A percentile compares a stretch with the other conserved stretches of the same genome.
Conservation (phyloP, 371 early-diverging fungal genomes). For the Apophysomyces trapeziformis region DNA sequence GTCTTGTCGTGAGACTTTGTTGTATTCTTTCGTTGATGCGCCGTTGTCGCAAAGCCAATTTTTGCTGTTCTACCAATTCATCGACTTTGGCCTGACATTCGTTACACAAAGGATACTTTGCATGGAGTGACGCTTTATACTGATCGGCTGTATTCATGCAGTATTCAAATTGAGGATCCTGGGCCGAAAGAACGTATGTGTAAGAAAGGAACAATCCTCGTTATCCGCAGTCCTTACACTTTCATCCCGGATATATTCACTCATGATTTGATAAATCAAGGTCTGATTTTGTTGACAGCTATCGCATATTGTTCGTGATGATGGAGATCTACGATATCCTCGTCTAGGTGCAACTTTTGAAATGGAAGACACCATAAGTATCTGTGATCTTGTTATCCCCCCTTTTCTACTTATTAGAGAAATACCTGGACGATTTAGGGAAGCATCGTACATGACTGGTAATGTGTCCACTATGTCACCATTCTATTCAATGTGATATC, state of each 20-base stretch:
- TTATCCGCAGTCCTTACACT: conserved; percentile 6
- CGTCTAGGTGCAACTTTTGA: conserved; percentile 1
- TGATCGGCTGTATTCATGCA: conserved; percentile 18
- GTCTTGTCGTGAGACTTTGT: conserved; percentile 14
- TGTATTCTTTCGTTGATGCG: conserved; percentile 19
- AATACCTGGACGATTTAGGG: conserved; percentile 22
- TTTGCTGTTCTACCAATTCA: conserved; percentile 18
- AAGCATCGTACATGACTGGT: conserved; percentile 18
- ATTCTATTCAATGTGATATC: conserved; percentile 6
- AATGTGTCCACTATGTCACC: conserved; percentile 28
- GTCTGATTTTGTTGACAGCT: conserved; percentile 22
- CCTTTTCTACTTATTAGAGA: no score
- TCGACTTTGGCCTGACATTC: conserved; percentile 24
- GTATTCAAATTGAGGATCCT: conserved; percentile 24
- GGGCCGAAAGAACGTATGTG: neutral
- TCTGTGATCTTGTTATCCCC: no score
- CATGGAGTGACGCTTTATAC: conserved; percentile 20
- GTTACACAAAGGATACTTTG: conserved; percentile 29
- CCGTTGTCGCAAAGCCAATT: conserved; percentile 15
- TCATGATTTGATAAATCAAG: conserved; percentile 30
- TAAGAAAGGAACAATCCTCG: neutral
- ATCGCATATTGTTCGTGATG: conserved; percentile 20
- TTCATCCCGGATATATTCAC: conserved; percentile 30
- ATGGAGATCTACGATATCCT: conserved; percentile 1
- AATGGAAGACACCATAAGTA: no score